Evolutionary conservation across 371 early-diverging fungal species (phyloP).

Genomic region (Mycotypha africana): DNA sequence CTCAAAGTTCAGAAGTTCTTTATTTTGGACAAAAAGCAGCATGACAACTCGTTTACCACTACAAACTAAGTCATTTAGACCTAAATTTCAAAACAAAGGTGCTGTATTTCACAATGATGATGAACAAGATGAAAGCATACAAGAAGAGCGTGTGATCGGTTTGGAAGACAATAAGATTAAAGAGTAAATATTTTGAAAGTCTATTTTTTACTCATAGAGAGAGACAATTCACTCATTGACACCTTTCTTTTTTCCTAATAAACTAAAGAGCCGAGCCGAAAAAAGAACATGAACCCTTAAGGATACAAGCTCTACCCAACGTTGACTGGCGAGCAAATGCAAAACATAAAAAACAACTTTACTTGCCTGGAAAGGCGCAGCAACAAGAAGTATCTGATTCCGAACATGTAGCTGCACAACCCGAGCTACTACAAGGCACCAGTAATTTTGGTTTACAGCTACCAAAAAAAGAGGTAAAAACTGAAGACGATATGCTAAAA

Average conservation of each 20-base stretch:
- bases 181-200: too few species aligned
- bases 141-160: constrained; percentile 44
- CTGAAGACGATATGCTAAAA: neutral
- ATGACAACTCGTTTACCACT: constrained; percentile 19
- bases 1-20: too few species aligned
- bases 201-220: neutral
- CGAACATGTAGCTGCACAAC: neutral
- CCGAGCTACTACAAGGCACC: constrained; percentile 8
- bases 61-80: constrained; percentile 16
- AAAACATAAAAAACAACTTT: constrained; percentile 36
- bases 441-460: constrained; percentile 30
- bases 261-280: constrained; percentile 33
- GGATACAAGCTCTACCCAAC: constrained; percentile 45
- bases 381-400: constrained; percentile 1
- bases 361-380: constrained; percentile 27
- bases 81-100: constrained; percentile 17
- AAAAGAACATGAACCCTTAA: constrained; percentile 30
- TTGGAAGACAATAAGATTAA: constrained; percentile 49
- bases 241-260: too few species aligned
- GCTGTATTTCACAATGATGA: constrained; percentile 34
- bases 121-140: constrained; percentile 30
- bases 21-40: too few species aligned
- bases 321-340: constrained; percentile 43
- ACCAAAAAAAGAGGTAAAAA: constrained; percentile 22
- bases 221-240: neutral